Percentiles rank a stretch among this genome's conserved stretches.
phyloP scores from a whole-genome alignment of 352 stramenopile species.

The Pythium sukuiense region DNA sequence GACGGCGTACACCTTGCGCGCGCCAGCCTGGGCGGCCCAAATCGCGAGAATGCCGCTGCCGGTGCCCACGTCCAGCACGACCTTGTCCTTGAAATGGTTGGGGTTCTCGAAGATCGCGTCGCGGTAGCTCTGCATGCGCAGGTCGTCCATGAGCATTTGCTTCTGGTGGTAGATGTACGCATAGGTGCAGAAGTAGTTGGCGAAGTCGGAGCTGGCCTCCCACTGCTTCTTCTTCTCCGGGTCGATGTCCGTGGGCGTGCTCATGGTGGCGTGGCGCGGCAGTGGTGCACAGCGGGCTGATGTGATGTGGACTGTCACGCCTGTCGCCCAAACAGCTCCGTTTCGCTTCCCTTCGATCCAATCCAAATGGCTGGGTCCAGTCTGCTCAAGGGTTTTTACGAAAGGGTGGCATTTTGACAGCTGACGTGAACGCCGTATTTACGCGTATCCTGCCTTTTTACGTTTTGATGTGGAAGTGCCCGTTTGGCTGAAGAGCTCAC shows the following conservation, averaged over 20 bases:
- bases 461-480: constrained; percentile 23
- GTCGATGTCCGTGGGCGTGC: constrained; percentile 47
- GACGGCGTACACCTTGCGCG: constrained; percentile 97
- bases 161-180: constrained; percentile 93
- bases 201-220: constrained; percentile 85
- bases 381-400: constrained; percentile 18
- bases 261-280: constrained; percentile 20
- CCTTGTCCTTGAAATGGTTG: constrained; percentile 98
- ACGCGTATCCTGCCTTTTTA: background rate
- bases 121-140: constrained; percentile 99
- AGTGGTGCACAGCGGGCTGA: background rate
- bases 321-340: background rate
- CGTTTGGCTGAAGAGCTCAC: background rate
- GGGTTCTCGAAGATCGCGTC: constrained; percentile 98
- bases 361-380: constrained; percentile 16
- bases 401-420: background rate
- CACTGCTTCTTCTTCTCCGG: constrained; percentile 82
- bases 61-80: constrained; percentile 99
- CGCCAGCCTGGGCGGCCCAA: constrained; percentile 98
- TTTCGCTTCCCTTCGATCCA: constrained; percentile 9
- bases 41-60: constrained; percentile 98
- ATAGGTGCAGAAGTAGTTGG: constrained; percentile 92
- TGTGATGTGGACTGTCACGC: constrained; percentile 1
- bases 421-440: constrained; percentile 1
- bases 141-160: constrained; percentile 99